Conservation (phyloP, 78 protist genomes). For the Tieghemostelium lacteum region DNA sequence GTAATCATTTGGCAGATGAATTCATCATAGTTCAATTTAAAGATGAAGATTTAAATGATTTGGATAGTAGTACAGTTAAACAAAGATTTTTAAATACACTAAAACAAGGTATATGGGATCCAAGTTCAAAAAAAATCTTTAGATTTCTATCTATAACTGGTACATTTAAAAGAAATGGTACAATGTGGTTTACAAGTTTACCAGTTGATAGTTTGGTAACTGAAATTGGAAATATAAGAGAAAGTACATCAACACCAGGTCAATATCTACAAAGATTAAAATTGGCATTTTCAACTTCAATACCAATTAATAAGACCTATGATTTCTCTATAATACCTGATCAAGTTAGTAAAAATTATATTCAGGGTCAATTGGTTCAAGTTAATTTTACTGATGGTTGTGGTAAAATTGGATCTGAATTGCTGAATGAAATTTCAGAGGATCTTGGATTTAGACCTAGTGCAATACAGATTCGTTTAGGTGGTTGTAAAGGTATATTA, state of each 20-base stretch:
- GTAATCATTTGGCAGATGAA: conserved; percentile 5
- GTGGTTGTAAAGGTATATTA: conserved; percentile 74
- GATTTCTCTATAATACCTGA: not conserved
- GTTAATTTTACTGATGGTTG: conserved; percentile 42
- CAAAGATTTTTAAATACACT: not conserved
- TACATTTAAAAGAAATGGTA: not conserved
- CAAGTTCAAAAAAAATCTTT: not conserved
- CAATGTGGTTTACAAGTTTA: conserved; percentile 6
- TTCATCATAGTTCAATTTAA: conserved; percentile 18
- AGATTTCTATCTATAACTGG: not conserved
- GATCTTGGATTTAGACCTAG: not conserved
- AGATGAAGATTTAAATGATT: conserved; percentile 18
- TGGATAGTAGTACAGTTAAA: not conserved
- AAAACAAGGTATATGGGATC: not conserved
- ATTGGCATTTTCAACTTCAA: conserved; percentile 31
- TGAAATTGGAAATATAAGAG: not conserved
- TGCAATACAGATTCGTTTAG: conserved; percentile 69
- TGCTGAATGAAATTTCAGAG: not conserved
- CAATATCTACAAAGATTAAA: not conserved
- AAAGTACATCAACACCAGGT: not conserved
- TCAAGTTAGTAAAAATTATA: too few relatives aligned
- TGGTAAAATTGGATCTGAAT: conserved; percentile 23
- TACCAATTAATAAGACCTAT: not conserved
- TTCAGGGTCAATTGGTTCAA: too few relatives aligned
- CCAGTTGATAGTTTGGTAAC: not conserved